Evolutionary conservation across 108 stramenopile genomes (phyloP).

Genomic region (Pseudonitzschia delicatissima): DNA sequence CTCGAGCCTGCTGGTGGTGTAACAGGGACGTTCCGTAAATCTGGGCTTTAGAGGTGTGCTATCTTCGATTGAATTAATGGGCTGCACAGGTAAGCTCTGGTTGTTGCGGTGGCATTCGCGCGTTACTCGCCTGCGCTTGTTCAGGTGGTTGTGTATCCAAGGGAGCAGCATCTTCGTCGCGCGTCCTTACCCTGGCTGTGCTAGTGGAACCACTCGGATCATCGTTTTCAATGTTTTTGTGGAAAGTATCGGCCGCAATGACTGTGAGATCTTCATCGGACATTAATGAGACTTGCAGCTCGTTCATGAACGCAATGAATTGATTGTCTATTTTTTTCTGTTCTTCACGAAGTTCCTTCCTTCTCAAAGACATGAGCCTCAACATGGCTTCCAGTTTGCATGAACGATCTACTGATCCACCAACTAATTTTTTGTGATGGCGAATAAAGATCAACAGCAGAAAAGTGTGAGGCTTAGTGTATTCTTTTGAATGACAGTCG

Average conservation of each 20-base stretch:
- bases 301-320: constrained; percentile 66
- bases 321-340: constrained; percentile 70
- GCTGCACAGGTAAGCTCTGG: constrained; percentile 13
- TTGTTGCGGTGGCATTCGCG: not conserved
- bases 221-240: constrained; percentile 18
- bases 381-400: constrained; percentile 77
- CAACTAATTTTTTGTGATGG: constrained; percentile 35
- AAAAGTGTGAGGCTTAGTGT: not conserved
- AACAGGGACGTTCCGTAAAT: constrained; percentile 28
- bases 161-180: not conserved
- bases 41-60: constrained; percentile 33
- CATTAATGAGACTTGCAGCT: constrained; percentile 62
- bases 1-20: constrained; percentile 26
- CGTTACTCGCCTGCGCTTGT: not conserved
- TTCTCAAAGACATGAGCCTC: constrained; percentile 50
- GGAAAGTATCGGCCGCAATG: constrained; percentile 42
- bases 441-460: not conserved
- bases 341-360: constrained; percentile 55
- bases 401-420: constrained; percentile 64
- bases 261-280: constrained; percentile 73
- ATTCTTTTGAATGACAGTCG: not conserved
- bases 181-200: not conserved
- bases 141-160: constrained; percentile 1
- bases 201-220: constrained; percentile 6
- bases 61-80: constrained; percentile 18